These are phyloP conservation scores for Candida glaebosa DNA, from an alignment of 805 yeast genomes.

Conservation along the genomic window DNA sequence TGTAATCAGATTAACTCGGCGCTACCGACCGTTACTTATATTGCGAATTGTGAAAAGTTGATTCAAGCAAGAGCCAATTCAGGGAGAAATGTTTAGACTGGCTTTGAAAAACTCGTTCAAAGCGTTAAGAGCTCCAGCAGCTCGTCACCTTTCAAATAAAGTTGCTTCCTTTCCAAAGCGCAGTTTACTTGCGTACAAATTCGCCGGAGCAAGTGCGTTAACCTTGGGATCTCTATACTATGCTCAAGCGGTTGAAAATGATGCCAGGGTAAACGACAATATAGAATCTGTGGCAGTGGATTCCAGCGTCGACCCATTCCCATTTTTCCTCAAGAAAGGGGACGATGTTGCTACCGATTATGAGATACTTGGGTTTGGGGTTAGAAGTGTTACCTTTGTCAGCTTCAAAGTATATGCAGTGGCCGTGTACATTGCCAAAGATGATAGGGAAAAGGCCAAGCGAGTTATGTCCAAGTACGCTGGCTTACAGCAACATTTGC, in stretches of 20 bases:
- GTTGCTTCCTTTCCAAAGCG: background rate
- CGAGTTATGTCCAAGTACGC: constrained; percentile 34
- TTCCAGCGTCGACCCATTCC: constrained; percentile 48
- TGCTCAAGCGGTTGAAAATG: constrained; percentile 2
- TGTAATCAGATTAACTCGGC: background rate
- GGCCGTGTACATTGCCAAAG: constrained; percentile 71
- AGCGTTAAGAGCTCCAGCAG: background rate
- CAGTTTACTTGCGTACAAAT: background rate
- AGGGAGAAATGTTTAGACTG: constrained; percentile 4
- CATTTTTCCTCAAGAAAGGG: constrained; percentile 17
- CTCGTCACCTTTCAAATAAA: background rate
- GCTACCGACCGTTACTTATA: background rate
- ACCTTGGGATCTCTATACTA: background rate
- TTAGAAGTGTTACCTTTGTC: constrained; percentile 78
- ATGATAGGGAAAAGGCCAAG: constrained; percentile 42
- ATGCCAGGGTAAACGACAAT: background rate
- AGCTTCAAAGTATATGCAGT: constrained; percentile 82
- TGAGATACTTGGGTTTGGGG: constrained; percentile 73
- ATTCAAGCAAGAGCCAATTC: too few relatives aligned
- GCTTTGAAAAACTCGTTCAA: constrained; percentile 3
- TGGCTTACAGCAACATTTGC: constrained; percentile 30
- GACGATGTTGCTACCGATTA: constrained; percentile 33
- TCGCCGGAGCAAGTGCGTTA: background rate
- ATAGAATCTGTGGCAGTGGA: constrained; percentile 43
- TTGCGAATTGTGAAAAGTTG: background rate